Percentiles rank a stretch among this genome's conserved stretches.
Evolutionary conservation across 1,284 basidiomycete species (phyloP).

Genomic region (Omphalotus olearius): DNA sequence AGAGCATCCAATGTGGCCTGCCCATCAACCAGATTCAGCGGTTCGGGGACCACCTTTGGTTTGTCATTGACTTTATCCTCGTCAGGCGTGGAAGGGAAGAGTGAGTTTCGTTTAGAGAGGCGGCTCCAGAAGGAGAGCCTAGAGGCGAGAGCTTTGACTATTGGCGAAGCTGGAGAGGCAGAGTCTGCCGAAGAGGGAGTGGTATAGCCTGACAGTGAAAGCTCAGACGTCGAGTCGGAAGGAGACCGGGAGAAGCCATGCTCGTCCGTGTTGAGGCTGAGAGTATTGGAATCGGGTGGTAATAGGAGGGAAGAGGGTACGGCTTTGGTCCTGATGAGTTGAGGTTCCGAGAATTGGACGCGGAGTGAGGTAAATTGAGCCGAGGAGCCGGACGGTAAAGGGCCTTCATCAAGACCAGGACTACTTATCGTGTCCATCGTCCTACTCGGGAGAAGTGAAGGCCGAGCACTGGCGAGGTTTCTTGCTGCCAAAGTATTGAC

Average conservation of each 20-base stretch:
- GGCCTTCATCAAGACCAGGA: slow-evolving; percentile 4
- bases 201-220: slow-evolving; percentile 36
- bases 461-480: slow-evolving; percentile 36
- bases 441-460: slow-evolving; percentile 37
- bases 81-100: slow-evolving; percentile 16
- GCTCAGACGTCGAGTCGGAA: slow-evolving; percentile 47
- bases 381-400: neutral
- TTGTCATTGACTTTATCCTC: slow-evolving; percentile 3
- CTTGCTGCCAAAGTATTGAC: slow-evolving; percentile 48
- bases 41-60: slow-evolving; percentile 20
- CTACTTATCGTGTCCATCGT: slow-evolving; percentile 21
- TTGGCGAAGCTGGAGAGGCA: slow-evolving; percentile 36
- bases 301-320: slow-evolving; percentile 19
- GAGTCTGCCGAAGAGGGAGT: slow-evolving; percentile 50
- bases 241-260: slow-evolving; percentile 29
- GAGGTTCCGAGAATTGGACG: slow-evolving; percentile 45
- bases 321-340: slow-evolving; percentile 32
- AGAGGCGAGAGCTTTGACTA: slow-evolving; percentile 58
- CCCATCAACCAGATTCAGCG: slow-evolving; percentile 27
- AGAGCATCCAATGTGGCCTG: slow-evolving; percentile 46
- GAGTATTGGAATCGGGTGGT: slow-evolving; percentile 27
- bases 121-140: slow-evolving; percentile 72
- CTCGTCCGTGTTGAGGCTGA: slow-evolving; percentile 20
- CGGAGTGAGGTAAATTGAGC: slow-evolving; percentile 23
- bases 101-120: slow-evolving; percentile 38